phyloP scores from a whole-genome alignment of 1,284 basidiomycete genomes.

The Leccinum pachyderme region DNA sequence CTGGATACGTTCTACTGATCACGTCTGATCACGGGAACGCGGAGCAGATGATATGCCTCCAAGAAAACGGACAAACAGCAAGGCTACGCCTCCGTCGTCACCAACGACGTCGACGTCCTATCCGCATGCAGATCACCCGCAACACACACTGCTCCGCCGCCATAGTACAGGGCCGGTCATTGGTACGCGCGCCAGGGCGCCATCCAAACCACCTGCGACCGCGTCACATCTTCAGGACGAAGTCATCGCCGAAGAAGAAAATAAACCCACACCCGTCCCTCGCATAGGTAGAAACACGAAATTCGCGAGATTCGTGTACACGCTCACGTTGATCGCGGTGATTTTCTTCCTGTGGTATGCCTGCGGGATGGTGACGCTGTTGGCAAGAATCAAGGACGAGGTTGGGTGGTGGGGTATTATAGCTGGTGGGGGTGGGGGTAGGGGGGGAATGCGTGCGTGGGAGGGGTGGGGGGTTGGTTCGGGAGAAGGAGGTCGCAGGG shows the following conservation, averaged over 20 bases:
- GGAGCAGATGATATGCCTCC: slow-evolving; percentile 76
- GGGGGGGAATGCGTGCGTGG: background rate
- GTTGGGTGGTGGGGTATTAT: slow-evolving; percentile 25
- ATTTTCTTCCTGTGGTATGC: background rate
- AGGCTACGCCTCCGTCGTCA: slow-evolving; percentile 6
- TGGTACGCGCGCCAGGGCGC: background rate
- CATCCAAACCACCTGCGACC: background rate
- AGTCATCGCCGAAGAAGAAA: background rate
- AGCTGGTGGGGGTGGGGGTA: background rate
- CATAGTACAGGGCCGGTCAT: background rate
- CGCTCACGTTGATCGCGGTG: background rate
- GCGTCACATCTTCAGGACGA: background rate
- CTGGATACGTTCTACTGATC: slow-evolving; percentile 81
- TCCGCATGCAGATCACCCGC: slow-evolving; percentile 10
- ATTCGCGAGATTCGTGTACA: background rate
- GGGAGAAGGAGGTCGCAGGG: background rate
- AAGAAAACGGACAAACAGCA: slow-evolving; percentile 20
- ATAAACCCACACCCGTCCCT: background rate
- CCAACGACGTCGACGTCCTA: slow-evolving; percentile 14
- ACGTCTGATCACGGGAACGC: slow-evolving; percentile 94
- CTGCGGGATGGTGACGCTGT: background rate
- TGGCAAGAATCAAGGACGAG: slow-evolving; percentile 16
- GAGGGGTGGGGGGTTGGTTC: background rate
- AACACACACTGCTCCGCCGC: slow-evolving; percentile 15
- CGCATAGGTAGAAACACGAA: background rate